These are phyloP conservation scores for Asterochloris sp. DNA, from an alignment of 139 green algal species.

Conservation along the genomic window DNA sequence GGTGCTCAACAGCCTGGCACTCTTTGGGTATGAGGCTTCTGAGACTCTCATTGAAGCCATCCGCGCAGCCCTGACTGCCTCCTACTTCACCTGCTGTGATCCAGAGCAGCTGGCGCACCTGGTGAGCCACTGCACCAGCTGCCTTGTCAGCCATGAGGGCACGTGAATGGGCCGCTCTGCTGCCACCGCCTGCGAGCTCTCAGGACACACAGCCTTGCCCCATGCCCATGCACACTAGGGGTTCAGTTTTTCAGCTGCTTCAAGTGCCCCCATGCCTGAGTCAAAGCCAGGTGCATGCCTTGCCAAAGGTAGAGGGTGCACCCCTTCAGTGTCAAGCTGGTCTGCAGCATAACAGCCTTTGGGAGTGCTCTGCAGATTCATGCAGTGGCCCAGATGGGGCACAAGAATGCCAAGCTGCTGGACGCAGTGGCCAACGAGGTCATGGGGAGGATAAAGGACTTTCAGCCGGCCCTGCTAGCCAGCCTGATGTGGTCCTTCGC, in stretches of 20 bases:
- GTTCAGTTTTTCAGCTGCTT: no score
- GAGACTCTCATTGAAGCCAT: constrained; percentile 19
- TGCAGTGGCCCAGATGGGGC: constrained; percentile 8
- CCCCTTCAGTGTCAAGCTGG: no score
- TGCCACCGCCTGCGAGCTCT: no score
- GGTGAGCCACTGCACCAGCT: no score
- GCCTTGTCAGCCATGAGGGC: no score
- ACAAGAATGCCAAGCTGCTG: constrained; percentile 12
- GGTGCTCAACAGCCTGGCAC: constrained; percentile 16
- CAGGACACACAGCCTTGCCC: no score
- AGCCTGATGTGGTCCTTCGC: constrained; percentile 14
- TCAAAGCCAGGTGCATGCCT: no score
- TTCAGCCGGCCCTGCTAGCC: background rate
- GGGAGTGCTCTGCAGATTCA: background rate
- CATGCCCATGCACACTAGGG: no score
- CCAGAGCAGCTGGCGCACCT: background rate
- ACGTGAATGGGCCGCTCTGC: no score
- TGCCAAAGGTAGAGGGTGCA: no score
- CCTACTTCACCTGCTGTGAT: background rate
- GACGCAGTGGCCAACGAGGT: constrained; percentile 3
- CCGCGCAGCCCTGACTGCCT: background rate
- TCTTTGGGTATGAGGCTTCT: constrained; percentile 15
- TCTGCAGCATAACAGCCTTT: no score
- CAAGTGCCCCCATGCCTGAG: background rate
- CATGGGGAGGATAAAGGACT: background rate